These are phyloP conservation scores for Schwanniomyces etchellsii DNA, from an alignment of 1,139 yeast genomes.

Conservation along the genomic window DNA sequence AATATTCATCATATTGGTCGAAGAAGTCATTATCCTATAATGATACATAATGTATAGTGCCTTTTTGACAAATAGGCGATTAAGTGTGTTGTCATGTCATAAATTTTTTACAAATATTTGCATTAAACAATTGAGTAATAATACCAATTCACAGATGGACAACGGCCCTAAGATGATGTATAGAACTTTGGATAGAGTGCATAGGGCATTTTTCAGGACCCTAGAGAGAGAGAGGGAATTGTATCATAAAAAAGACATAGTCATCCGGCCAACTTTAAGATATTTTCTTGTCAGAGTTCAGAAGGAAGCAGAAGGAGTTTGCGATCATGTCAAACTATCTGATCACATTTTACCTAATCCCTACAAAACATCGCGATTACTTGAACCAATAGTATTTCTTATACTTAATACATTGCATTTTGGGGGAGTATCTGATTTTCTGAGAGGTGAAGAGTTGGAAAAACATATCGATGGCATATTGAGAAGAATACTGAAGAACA, in stretches of 20 bases:
- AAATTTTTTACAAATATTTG: no score
- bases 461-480: neutral
- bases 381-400: constrained; percentile 8
- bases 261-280: constrained; percentile 19
- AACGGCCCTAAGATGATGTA: constrained; percentile 3
- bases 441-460: neutral
- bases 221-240: constrained; percentile 13
- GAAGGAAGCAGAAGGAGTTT: constrained; percentile 8
- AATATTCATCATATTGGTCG: no score
- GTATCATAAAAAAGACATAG: constrained; percentile 12
- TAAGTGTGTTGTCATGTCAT: no score
- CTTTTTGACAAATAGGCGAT: no score
- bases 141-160: no score
- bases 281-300: constrained; percentile 23
- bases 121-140: no score
- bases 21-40: neutral
- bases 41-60: neutral
- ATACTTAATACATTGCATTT: constrained; percentile 4
- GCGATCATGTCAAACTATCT: constrained; percentile 4
- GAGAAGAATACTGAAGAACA: neutral
- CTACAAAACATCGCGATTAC: constrained; percentile 2
- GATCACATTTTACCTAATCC: constrained; percentile 4
- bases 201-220: constrained; percentile 17
- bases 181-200: constrained; percentile 19
- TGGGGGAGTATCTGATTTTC: neutral